Percentiles rank a stretch among this genome's conserved stretches.
Evolutionary conservation across 1,284 basidiomycete species (phyloP).

Genomic region (Ceratobasidium sp.): DNA sequence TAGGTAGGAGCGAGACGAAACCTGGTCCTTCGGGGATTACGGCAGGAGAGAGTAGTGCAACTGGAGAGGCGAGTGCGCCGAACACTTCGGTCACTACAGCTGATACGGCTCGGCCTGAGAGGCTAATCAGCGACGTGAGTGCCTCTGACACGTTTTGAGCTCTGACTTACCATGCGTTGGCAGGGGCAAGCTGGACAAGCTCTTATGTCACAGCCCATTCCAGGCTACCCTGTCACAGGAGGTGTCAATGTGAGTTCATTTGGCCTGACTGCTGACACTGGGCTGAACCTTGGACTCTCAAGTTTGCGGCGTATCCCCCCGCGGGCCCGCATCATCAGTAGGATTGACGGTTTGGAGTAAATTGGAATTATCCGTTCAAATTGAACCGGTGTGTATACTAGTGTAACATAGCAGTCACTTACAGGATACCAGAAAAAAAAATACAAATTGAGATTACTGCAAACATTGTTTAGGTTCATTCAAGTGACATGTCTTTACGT

Average conservation of each 20-base stretch:
- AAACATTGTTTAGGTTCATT: constrained; percentile 7
- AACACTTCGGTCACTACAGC: not conserved
- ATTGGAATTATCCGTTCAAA: not conserved
- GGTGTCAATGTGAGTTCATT: constrained; percentile 20
- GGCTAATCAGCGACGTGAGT: constrained; percentile 24
- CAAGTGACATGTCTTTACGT: not conserved
- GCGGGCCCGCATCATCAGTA: constrained; percentile 28
- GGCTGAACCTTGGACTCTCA: not conserved
- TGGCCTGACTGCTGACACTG: not conserved
- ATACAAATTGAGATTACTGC: not conserved
- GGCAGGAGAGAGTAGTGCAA: constrained; percentile 27
- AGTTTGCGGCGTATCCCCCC: constrained; percentile 35
- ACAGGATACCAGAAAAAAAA: not conserved
- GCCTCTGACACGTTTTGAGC: not conserved
- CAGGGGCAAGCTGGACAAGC: constrained; percentile 16
- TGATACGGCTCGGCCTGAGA: constrained; percentile 8
- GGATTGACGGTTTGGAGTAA: not conserved
- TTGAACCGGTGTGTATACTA: constrained; percentile 34
- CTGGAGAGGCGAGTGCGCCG: not conserved
- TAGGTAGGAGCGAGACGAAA: constrained; percentile 28
- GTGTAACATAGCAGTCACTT: constrained; percentile 34
- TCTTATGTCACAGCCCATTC: constrained; percentile 21
- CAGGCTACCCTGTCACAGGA: constrained; percentile 30
- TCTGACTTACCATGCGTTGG: not conserved
- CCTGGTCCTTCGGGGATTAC: constrained; percentile 15